Base-by-base conservation (phyloP, 176 grass and related monocot species). In the Hordeum marinum region DNA sequence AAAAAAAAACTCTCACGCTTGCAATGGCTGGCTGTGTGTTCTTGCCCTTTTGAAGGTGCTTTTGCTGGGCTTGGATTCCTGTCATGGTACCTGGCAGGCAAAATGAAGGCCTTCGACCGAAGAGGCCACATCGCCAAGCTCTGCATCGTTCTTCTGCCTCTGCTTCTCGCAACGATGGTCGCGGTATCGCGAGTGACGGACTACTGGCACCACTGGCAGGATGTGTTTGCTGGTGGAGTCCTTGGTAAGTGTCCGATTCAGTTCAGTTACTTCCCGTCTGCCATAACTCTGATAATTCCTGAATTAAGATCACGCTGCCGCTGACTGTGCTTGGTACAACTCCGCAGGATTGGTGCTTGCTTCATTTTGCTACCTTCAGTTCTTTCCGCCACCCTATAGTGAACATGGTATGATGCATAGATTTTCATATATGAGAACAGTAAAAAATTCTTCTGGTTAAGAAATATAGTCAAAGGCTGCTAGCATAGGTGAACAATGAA, bases 161-260 rank as follows among this genome's bases (percentile, higher is more conserved):
- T 89, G 68, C 87, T 89, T 21, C 24, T 80, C 0, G 82, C 87
- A 6, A 68, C 87, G 1, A 79, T 89, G 81, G 76, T 85, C 20
- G 87, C 66, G 0, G 36, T 89, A 11, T 89, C 87, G 11, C 20
- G 82, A 68, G 82, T 89, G 6, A 77, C 80, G 3, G 82, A 85
- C 76, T 85, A 89, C 87, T 89, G 87, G 82, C 87, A 89, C 76
- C 87, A 89, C 14, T 89, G 87, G 87, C 87, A 89, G 68, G 87
- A 57, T 57, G 54, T n/a, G 54, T 57, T 57, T 21, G 54, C 54
- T 21, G 54, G 54, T 21, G 54, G 54, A 8, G 74, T 87, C 14
- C 43, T 87, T 18, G 79, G 85, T 82, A 67, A 3, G 54, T 57
- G 18, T 57, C 18, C 0, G 21, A 57, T 57, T 57, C 17, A 57